Conservation (phyloP, 2,329 filamentous ascomycete genomes). For the Fusarium sp. region DNA sequence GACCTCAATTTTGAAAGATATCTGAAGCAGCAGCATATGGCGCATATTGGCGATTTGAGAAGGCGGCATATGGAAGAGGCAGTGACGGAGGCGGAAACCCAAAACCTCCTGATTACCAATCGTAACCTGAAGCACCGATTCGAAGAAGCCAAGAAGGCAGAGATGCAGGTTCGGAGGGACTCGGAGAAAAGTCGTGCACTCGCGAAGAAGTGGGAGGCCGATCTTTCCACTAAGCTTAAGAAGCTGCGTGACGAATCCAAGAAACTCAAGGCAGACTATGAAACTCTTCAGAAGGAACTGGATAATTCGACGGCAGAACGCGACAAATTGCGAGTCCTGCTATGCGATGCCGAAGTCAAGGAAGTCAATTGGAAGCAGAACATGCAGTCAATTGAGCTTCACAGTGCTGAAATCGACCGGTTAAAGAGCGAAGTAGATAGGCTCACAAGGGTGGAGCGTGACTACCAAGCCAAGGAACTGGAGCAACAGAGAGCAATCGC, state of each 20-base stretch:
- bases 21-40: constrained; percentile 84
- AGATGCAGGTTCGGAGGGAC: constrained; percentile 77
- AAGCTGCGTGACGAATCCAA: constrained; percentile 77
- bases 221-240: constrained; percentile 75
- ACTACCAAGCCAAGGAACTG: constrained; percentile 73
- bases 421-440: constrained; percentile 70
- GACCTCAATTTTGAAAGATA: constrained; percentile 87
- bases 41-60: constrained; percentile 83
- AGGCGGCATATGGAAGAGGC: constrained; percentile 80
- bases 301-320: constrained; percentile 69
- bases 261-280: constrained; percentile 69
- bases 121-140: constrained; percentile 78
- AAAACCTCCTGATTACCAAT: constrained; percentile 83
- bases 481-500: constrained; percentile 68
- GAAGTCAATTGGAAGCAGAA: constrained; percentile 74
- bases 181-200: constrained; percentile 77
- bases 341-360: constrained; percentile 76
- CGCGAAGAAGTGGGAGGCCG: constrained; percentile 82
- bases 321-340: constrained; percentile 72
- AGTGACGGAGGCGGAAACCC: constrained; percentile 83
- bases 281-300: constrained; percentile 68
- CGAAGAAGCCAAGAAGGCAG: constrained; percentile 77
- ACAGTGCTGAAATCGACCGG: constrained; percentile 69
- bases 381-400: constrained; percentile 71
- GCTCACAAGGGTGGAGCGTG: constrained; percentile 70